A percentile compares a stretch with the other conserved stretches of the same genome.
Evolutionary conservation across 768 basidiomycete species (phyloP).

Genomic region (Suillus bovinus): DNA sequence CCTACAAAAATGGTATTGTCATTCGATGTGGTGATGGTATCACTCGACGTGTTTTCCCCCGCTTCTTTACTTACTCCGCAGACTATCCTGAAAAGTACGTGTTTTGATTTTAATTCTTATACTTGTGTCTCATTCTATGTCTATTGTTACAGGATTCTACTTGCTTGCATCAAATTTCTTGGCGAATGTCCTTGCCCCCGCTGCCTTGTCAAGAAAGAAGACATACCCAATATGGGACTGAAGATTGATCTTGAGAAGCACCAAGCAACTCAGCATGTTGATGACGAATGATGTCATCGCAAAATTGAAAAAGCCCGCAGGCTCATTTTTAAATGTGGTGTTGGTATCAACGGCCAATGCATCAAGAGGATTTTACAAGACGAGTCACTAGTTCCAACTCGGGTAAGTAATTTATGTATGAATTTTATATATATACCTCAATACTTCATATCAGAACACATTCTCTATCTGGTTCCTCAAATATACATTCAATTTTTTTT

Average conservation of each 20-base stretch:
- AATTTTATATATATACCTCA: too few species aligned
- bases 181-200: slow-evolving; percentile 29
- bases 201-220: slow-evolving; percentile 19
- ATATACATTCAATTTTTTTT: slow-evolving; percentile 19
- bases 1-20: slow-evolving; percentile 21
- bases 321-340: background rate
- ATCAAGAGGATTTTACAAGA: slow-evolving; percentile 10
- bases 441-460: slow-evolving; percentile 31
- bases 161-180: slow-evolving; percentile 24
- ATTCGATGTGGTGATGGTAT: slow-evolving; percentile 20
- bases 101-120: background rate
- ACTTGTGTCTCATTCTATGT: background rate
- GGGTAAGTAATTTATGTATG: background rate
- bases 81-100: slow-evolving; percentile 29
- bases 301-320: background rate
- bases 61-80: slow-evolving; percentile 22
- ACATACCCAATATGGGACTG: slow-evolving; percentile 18
- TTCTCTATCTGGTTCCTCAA: slow-evolving; percentile 27
- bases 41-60: slow-evolving; percentile 15
- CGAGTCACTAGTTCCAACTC: slow-evolving; percentile 18
- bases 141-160: slow-evolving; percentile 16
- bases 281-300: slow-evolving; percentile 1
- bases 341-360: background rate
- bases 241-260: slow-evolving; percentile 7
- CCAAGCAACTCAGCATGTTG: background rate